Conservation (phyloP, 805 yeast species). For the Metschnikowia chrysomelidarum region DNA sequence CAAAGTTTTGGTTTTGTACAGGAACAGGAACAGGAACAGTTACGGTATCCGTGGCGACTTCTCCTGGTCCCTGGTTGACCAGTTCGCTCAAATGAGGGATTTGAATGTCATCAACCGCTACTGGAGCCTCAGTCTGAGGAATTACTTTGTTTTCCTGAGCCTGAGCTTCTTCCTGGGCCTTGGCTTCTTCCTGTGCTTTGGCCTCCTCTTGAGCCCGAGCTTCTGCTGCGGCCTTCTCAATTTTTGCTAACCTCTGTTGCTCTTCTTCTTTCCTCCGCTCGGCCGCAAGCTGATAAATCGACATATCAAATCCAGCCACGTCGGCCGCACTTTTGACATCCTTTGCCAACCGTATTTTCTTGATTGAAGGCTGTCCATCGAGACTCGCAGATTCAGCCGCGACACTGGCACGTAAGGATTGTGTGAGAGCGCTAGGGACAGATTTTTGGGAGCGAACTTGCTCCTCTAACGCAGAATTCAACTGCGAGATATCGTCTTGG, state of each 20-base stretch:
- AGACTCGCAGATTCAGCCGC: no score
- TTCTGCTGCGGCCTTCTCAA: no score
- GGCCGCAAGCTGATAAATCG: slow-evolving; percentile 15
- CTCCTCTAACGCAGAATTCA: slow-evolving; percentile 14
- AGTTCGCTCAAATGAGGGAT: no score
- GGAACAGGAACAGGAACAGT: no score
- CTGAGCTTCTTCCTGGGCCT: slow-evolving; percentile 2
- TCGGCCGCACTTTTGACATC: slow-evolving; percentile 16
- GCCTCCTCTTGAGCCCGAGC: slow-evolving; percentile 1
- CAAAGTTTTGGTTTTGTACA: no score
- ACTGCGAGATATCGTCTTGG: slow-evolving; percentile 11
- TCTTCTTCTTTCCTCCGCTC: slow-evolving; percentile 16
- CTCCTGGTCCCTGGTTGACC: no score
- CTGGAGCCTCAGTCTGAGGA: no score
- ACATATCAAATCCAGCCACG: slow-evolving; percentile 17
- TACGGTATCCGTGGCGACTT: no score
- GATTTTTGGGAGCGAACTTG: slow-evolving; percentile 12
- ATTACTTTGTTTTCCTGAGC: no score
- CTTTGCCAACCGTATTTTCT: slow-evolving; percentile 4
- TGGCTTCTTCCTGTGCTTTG: slow-evolving; percentile 2
- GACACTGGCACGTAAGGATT: no score
- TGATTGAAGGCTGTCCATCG: slow-evolving; percentile 6
- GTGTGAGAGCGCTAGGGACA: no score
- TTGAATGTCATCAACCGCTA: no score
- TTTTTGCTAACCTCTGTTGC: slow-evolving; percentile 5